Conservation (phyloP, 139 green algal genomes). For the Trebouxia sp. region DNA sequence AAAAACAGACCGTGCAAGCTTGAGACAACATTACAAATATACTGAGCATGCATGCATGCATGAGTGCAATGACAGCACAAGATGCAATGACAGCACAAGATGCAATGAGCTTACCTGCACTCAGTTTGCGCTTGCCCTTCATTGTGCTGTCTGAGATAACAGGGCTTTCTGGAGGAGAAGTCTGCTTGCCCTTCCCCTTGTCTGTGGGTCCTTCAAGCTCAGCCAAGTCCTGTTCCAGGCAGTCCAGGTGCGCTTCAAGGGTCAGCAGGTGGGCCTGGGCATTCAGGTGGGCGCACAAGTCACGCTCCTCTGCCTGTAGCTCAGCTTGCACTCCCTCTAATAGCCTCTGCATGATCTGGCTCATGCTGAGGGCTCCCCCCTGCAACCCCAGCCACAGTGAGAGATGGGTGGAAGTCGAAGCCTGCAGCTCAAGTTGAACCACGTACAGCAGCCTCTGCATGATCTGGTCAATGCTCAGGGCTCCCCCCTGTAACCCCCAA, state of each 20-base stretch:
- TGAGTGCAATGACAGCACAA: too few relatives aligned
- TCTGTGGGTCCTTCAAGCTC: not conserved
- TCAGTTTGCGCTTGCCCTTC: not conserved
- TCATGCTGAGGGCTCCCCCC: conserved; percentile 50
- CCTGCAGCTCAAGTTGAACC: conserved; percentile 37
- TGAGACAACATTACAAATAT: too few relatives aligned
- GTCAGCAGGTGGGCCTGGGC: conserved; percentile 49
- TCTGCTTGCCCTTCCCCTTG: conserved; percentile 20
- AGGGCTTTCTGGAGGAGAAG: not conserved
- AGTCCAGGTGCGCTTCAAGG: conserved; percentile 4
- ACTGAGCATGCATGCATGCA: too few relatives aligned
- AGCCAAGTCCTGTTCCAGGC: not conserved
- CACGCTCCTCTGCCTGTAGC: conserved; percentile 65
- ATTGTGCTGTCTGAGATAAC: not conserved
- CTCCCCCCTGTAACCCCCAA: conserved; percentile 25
- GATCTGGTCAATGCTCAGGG: conserved; percentile 59
- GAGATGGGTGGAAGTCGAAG: too few relatives aligned
- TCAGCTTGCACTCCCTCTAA: conserved; percentile 37
- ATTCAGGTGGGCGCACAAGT: conserved; percentile 67
- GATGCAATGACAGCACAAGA: too few relatives aligned
- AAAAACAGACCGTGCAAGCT: too few relatives aligned
- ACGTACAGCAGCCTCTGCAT: conserved; percentile 49
- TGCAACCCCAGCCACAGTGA: conserved; percentile 7
- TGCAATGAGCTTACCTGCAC: not conserved
- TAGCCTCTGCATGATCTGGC: conserved; percentile 64